Evolutionary conservation across 169 alveolate species (phyloP).

Genomic region (Plasmodium sp.): DNA sequence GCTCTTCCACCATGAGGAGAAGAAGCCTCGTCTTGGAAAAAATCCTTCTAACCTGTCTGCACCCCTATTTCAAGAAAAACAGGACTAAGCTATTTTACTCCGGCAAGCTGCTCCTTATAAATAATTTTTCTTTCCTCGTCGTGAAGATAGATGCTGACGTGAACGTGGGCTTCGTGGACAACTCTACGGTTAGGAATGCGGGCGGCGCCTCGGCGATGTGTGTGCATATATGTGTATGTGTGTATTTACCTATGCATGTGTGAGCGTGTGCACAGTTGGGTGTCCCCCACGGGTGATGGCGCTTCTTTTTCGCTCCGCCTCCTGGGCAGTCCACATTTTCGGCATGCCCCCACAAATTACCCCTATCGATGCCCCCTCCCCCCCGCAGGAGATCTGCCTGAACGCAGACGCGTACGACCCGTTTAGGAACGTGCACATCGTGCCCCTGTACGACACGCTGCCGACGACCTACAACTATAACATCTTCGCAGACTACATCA

Average conservation of each 20-base stretch:
- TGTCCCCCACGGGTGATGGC: not conserved
- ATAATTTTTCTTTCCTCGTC: slow-evolving; percentile 36
- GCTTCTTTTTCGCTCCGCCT: not conserved
- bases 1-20: not conserved
- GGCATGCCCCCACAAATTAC: not conserved
- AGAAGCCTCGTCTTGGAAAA: slow-evolving; percentile 24
- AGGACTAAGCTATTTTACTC: slow-evolving; percentile 30
- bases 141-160: slow-evolving; percentile 31
- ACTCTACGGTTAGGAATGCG: slow-evolving; percentile 15
- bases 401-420: slow-evolving; percentile 75
- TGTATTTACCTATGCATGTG: too few species aligned
- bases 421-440: slow-evolving; percentile 75
- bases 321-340: not conserved
- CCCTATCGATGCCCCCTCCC: not conserved
- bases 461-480: slow-evolving; percentile 80
- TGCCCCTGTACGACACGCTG: slow-evolving; percentile 79
- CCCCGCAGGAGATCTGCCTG: slow-evolving; percentile 27
- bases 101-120: slow-evolving; percentile 27
- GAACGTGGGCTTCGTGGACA: slow-evolving; percentile 43
- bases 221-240: not conserved
- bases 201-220: not conserved
- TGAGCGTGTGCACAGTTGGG: too few species aligned
- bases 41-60: slow-evolving; percentile 9
- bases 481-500: slow-evolving; percentile 76
- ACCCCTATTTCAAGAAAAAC: slow-evolving; percentile 46